Evolutionary conservation across 257 asterid genomes (phyloP).

Genomic region (Verbena officinalis): DNA sequence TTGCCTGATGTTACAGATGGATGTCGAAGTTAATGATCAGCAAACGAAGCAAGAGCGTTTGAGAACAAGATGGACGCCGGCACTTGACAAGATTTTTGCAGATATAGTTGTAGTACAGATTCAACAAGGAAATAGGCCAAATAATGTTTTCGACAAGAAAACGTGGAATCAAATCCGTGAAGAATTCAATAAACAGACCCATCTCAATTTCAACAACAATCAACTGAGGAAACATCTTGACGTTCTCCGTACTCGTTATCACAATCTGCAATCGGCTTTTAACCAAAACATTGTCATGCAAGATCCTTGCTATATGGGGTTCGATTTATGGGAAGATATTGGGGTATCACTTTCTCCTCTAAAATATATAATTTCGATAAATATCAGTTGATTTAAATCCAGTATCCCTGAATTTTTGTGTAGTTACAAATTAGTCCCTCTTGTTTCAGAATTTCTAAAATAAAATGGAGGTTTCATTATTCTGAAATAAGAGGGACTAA

Average conservation of each 20-base stretch:
- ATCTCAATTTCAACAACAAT: conserved; percentile 82
- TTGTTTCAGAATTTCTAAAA: too few relatives aligned
- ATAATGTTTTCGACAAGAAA: conserved; percentile 90
- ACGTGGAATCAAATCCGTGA: conserved; percentile 86
- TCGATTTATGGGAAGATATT: conserved; percentile 94
- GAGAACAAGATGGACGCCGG: conserved; percentile 92
- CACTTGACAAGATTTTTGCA: conserved; percentile 80
- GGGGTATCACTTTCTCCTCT: conserved; percentile 47
- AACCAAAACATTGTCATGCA: conserved; percentile 59
- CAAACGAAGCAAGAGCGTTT: conserved; percentile 85
- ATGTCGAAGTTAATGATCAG: conserved; percentile 60
- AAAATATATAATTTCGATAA: too few relatives aligned
- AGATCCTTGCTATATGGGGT: conserved; percentile 74
- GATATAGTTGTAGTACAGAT: conserved; percentile 87
- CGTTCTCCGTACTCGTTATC: conserved; percentile 83
- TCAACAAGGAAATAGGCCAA: conserved; percentile 75
- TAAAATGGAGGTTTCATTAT: too few relatives aligned
- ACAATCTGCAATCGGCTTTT: conserved; percentile 62
- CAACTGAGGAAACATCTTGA: conserved; percentile 93
- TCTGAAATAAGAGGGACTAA: too few relatives aligned
- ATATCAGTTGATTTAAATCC: too few relatives aligned
- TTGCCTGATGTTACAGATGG: conserved; percentile 53
- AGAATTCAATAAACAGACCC: conserved; percentile 71
- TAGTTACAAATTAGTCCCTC: too few relatives aligned
- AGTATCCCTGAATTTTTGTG: too few relatives aligned